phyloP scores from a whole-genome alignment of 768 basidiomycete species.

The Favolaschia claudopus region DNA sequence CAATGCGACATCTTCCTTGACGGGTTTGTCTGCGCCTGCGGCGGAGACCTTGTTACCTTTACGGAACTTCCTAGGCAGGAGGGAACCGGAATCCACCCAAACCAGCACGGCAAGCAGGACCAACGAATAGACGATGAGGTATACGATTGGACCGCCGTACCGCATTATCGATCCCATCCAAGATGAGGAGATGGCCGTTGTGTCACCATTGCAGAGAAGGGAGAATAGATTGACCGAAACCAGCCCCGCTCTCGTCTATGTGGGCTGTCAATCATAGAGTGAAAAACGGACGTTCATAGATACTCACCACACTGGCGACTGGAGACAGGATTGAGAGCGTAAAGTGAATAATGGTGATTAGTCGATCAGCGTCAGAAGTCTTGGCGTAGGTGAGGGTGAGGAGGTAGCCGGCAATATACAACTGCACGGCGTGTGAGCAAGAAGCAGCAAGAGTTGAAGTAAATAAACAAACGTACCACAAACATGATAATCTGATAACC shows the following conservation, averaged over 20 bases:
- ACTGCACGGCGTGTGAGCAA: conserved; percentile 39
- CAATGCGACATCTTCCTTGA: conserved; percentile 58
- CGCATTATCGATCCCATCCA: conserved; percentile 62
- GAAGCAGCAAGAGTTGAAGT: neutral
- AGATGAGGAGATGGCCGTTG: conserved; percentile 49
- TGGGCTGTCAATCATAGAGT: neutral
- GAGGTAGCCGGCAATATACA: conserved; percentile 73
- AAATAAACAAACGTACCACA: conserved; percentile 53
- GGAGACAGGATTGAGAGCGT: conserved; percentile 73
- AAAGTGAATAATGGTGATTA: conserved; percentile 75
- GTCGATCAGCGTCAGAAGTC: conserved; percentile 55
- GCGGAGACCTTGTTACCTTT: conserved; percentile 17
- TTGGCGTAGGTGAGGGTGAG: conserved; percentile 78
- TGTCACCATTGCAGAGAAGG: conserved; percentile 66
- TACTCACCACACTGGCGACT: conserved; percentile 70
- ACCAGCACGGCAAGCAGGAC: conserved; percentile 70
- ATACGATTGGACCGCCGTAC: conserved; percentile 79
- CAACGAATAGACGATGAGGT: conserved; percentile 68
- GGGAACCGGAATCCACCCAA: conserved; percentile 75
- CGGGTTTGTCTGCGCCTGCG: conserved; percentile 17
- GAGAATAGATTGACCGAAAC: conserved; percentile 84
- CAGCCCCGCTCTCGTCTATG: conserved; percentile 70
- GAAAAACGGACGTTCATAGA: neutral
- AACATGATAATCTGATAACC: conserved; percentile 79
- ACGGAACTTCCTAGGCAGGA: conserved; percentile 49